phyloP scores from a whole-genome alignment of 2,329 filamentous ascomycete genomes.

The Scleromitrula shiraiana region DNA sequence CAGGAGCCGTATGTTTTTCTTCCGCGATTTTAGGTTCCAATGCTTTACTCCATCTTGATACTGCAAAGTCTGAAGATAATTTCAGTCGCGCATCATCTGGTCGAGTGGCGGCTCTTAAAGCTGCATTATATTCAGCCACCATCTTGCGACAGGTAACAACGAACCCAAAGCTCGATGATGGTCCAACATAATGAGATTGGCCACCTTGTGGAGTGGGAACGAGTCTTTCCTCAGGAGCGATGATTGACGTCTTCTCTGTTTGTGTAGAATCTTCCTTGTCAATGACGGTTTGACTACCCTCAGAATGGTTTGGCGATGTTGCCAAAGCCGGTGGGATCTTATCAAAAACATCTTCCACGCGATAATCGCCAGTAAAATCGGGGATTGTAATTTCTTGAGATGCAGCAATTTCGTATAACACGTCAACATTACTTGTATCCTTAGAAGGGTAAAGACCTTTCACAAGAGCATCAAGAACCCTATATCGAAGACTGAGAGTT shows the following conservation, averaged over 20 bases:
- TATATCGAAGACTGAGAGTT: conserved; percentile 36
- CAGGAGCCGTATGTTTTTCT: conserved; percentile 13
- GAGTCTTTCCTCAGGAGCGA: conserved; percentile 21
- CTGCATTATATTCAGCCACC: conserved; percentile 26
- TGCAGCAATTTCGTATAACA: conserved; percentile 34
- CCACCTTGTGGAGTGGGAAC: conserved; percentile 22
- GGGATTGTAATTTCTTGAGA: conserved; percentile 34
- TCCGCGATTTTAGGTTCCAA: conserved; percentile 23
- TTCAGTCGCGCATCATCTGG: conserved; percentile 22
- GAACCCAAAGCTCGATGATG: conserved; percentile 28
- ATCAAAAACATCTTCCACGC: conserved; percentile 22
- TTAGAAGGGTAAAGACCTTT: conserved; percentile 35
- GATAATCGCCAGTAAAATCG: conserved; percentile 21
- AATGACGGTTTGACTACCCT: conserved; percentile 1
- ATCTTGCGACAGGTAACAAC: conserved; percentile 25
- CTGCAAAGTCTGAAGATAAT: conserved; percentile 23
- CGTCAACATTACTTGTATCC: conserved; percentile 33
- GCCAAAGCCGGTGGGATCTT: conserved; percentile 13
- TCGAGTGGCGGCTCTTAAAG: conserved; percentile 16
- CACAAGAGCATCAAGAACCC: conserved; percentile 35
- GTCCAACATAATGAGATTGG: conserved; percentile 27
- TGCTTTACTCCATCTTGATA: conserved; percentile 26
- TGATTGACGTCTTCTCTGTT: conserved; percentile 3
- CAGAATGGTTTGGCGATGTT: conserved; percentile 14
- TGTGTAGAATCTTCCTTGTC: conserved; percentile 1